Percentiles rank a stretch among this genome's conserved stretches.
These are phyloP conservation scores for Phlebopus sp. DNA, from an alignment of 1,284 basidiomycete species.

Conservation along the genomic window DNA sequence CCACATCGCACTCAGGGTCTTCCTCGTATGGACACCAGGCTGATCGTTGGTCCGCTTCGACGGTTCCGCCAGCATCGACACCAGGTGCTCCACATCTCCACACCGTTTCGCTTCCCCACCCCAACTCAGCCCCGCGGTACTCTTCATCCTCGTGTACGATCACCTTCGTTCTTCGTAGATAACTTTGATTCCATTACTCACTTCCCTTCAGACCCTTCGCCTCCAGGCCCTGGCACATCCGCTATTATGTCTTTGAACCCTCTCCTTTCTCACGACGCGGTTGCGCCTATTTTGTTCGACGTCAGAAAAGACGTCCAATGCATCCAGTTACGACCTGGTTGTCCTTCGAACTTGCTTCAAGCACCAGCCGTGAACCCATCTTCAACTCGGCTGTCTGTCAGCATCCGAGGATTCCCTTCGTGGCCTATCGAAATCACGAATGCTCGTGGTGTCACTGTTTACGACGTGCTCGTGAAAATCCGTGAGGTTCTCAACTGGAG, in stretches of 20 bases:
- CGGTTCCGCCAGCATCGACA: conserved; percentile 20
- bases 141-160: conserved; percentile 19
- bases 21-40: conserved; percentile 7
- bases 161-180: background rate
- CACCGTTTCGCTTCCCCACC: conserved; percentile 30
- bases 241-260: conserved; percentile 26
- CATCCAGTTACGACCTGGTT: conserved; percentile 21
- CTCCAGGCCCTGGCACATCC: conserved; percentile 8
- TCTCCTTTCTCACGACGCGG: conserved; percentile 22
- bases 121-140: conserved; percentile 22
- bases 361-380: conserved; percentile 24
- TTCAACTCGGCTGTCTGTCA: conserved; percentile 17
- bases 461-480: conserved; percentile 28
- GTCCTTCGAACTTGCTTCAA: conserved; percentile 16
- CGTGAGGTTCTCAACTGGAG: conserved; percentile 26
- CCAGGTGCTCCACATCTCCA: conserved; percentile 25
- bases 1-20: conserved; percentile 8
- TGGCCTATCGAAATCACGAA: conserved; percentile 33
- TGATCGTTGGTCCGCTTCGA: conserved; percentile 7
- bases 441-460: conserved; percentile 24
- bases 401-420: conserved; percentile 20
- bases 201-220: conserved; percentile 10
- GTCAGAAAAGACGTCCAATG: conserved; percentile 24
- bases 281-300: conserved; percentile 23
- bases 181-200: conserved; percentile 2